phyloP scores from a whole-genome alignment of 2,329 filamentous ascomycete genomes.

The Plectosphaerella plurivora region DNA sequence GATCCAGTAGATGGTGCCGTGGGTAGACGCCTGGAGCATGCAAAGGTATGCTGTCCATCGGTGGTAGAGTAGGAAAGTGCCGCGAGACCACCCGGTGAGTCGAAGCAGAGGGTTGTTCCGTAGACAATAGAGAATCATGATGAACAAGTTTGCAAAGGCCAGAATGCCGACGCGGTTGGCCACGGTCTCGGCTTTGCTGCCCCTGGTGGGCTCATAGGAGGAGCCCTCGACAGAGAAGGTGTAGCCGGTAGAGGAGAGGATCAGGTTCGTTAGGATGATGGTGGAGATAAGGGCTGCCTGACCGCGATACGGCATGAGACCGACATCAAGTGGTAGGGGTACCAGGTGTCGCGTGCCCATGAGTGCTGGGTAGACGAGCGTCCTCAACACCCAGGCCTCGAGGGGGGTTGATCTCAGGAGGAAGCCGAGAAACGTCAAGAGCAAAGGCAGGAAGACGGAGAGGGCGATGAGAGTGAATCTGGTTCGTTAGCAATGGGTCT shows the following conservation, averaged over 20 bases:
- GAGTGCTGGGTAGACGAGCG: slow-evolving; percentile 23
- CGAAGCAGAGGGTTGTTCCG: slow-evolving; percentile 5
- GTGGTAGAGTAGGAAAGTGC: slow-evolving; percentile 7
- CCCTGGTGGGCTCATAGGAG: slow-evolving; percentile 19
- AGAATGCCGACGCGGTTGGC: slow-evolving; percentile 11
- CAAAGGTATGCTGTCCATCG: slow-evolving; percentile 8
- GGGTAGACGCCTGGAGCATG: slow-evolving; percentile 5
- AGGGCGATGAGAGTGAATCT: slow-evolving; percentile 19
- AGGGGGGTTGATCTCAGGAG: slow-evolving; percentile 19
- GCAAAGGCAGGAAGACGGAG: slow-evolving; percentile 22
- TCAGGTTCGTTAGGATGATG: slow-evolving; percentile 26
- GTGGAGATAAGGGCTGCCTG: slow-evolving; percentile 27
- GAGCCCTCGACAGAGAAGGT: slow-evolving; percentile 15
- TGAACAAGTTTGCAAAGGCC: slow-evolving; percentile 6
- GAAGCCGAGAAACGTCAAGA: slow-evolving; percentile 27
- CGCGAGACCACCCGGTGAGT: slow-evolving; percentile 6
- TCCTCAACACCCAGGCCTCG: slow-evolving; percentile 1
- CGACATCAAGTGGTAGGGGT: slow-evolving; percentile 20
- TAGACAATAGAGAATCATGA: slow-evolving; percentile 4
- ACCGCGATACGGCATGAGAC: slow-evolving; percentile 26
- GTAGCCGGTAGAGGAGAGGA: slow-evolving; percentile 25
- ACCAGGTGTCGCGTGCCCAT: slow-evolving; percentile 25
- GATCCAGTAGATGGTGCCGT: slow-evolving; percentile 6
- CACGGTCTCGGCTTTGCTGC: slow-evolving; percentile 16
- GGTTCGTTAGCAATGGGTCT: slow-evolving; percentile 3